Conservation (phyloP, 768 basidiomycete species). For the Suillus sp. region DNA sequence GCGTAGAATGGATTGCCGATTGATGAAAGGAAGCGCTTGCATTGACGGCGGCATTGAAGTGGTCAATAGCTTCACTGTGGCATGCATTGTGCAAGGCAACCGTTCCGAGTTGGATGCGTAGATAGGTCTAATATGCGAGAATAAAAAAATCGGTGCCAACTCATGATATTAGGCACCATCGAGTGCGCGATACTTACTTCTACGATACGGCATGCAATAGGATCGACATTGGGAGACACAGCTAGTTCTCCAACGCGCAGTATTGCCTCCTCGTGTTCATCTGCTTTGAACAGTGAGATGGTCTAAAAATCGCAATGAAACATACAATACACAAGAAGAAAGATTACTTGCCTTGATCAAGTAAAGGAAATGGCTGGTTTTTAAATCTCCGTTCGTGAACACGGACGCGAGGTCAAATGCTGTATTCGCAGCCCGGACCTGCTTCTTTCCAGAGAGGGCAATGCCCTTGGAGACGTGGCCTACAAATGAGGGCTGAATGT, state of each 20-base stretch:
- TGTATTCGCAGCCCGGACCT: not conserved
- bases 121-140: not conserved
- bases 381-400: not conserved
- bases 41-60: not conserved
- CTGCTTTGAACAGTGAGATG: not conserved
- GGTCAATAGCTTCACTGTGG: not conserved
- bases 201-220: not conserved
- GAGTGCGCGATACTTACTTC: not conserved
- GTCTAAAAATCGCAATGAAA: not conserved
- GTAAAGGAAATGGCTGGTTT: not conserved
- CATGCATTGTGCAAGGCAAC: not conserved
- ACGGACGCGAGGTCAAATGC: not conserved
- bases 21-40: not conserved
- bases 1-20: not conserved
- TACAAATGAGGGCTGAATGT: not conserved
- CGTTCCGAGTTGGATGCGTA: not conserved
- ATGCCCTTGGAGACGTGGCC: not conserved
- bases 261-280: not conserved
- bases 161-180: not conserved
- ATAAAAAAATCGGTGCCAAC: not conserved
- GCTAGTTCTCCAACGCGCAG: not conserved
- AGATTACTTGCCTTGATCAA: not conserved
- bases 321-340: too few species aligned
- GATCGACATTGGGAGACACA: not conserved
- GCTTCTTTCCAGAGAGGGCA: not conserved